Evolutionary conservation across 768 basidiomycete species (phyloP).

Genomic region (Chalciporus piperatus): DNA sequence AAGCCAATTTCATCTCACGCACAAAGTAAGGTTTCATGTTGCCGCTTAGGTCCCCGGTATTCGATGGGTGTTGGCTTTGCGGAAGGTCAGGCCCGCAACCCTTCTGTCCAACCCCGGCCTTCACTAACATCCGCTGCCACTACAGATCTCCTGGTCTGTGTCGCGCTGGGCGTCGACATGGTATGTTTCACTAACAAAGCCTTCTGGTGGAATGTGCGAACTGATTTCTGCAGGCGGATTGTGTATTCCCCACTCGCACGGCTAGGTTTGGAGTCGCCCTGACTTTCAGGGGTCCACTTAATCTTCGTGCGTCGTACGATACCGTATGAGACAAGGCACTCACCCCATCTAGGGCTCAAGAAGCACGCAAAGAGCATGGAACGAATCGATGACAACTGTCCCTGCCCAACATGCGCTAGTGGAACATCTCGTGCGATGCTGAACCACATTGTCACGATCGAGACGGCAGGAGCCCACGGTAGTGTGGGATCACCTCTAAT

Average conservation of each 20-base stretch:
- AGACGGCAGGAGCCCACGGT: slow-evolving; percentile 88
- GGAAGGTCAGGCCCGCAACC: slow-evolving; percentile 54
- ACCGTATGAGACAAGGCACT: not conserved
- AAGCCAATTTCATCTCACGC: slow-evolving; percentile 23
- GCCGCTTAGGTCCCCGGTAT: slow-evolving; percentile 71
- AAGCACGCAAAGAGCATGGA: slow-evolving; percentile 68
- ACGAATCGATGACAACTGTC: slow-evolving; percentile 74
- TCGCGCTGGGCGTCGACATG: slow-evolving; percentile 93
- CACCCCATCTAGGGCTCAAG: slow-evolving; percentile 39
- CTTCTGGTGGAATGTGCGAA: not conserved
- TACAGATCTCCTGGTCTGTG: slow-evolving; percentile 82
- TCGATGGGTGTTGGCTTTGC: slow-evolving; percentile 93
- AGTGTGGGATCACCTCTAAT: slow-evolving; percentile 21
- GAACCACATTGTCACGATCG: slow-evolving; percentile 72
- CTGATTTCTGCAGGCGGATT: slow-evolving; percentile 63
- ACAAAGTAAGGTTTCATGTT: slow-evolving; percentile 9
- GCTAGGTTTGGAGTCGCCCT: slow-evolving; percentile 89
- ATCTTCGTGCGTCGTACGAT: slow-evolving; percentile 53
- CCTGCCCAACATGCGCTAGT: slow-evolving; percentile 79
- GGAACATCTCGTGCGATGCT: slow-evolving; percentile 71
- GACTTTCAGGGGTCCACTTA: slow-evolving; percentile 77
- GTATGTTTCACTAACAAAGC: slow-evolving; percentile 35
- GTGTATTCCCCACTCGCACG: slow-evolving; percentile 90
- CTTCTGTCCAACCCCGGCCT: not conserved
- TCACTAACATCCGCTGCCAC: not conserved